A percentile compares a stretch with the other conserved stretches of the same genome.
Evolutionary conservation across 1,284 basidiomycete genomes (phyloP).

Genomic region (Pseudozyma pruni): DNA sequence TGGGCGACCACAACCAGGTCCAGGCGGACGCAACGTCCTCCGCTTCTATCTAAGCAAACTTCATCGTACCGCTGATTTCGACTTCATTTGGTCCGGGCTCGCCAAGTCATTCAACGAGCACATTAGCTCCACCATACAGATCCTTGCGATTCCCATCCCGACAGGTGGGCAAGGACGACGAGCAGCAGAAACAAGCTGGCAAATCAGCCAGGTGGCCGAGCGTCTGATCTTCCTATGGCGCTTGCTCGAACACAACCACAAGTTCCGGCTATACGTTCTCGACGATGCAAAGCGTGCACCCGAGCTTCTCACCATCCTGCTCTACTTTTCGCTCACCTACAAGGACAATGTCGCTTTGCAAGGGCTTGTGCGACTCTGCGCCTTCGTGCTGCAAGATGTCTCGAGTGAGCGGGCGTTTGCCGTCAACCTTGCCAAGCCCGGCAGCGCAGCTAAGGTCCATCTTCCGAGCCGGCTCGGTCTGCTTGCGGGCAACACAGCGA

Average conservation of each 20-base stretch:
- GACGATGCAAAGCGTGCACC: slow-evolving; percentile 46
- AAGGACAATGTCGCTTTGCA: slow-evolving; percentile 77
- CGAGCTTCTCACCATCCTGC: slow-evolving; percentile 36
- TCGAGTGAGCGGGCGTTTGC: slow-evolving; percentile 85
- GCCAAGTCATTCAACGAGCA: slow-evolving; percentile 37
- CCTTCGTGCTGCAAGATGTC: slow-evolving; percentile 90
- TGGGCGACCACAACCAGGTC: slow-evolving; percentile 21
- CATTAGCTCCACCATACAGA: slow-evolving; percentile 39
- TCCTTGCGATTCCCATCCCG: slow-evolving; percentile 38
- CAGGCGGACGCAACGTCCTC: slow-evolving; percentile 53
- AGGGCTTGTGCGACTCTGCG: slow-evolving; percentile 85
- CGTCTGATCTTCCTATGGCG: slow-evolving; percentile 57
- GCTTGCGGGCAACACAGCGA: slow-evolving; percentile 34
- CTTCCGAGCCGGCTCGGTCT: slow-evolving; percentile 34
- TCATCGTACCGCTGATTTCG: slow-evolving; percentile 61
- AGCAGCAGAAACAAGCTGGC: slow-evolving; percentile 33
- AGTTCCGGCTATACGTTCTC: slow-evolving; percentile 55
- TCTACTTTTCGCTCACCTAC: slow-evolving; percentile 53
- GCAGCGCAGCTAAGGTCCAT: slow-evolving; percentile 39
- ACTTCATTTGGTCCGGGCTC: slow-evolving; percentile 48
- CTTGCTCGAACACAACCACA: slow-evolving; percentile 52
- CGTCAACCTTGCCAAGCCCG: slow-evolving; percentile 60
- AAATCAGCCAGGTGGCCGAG: slow-evolving; percentile 57
- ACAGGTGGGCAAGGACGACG: slow-evolving; percentile 20
- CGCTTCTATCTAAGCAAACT: slow-evolving; percentile 63